phyloP scores from a whole-genome alignment of 176 grass and related monocot species.

The Ensete ventricosum region DNA sequence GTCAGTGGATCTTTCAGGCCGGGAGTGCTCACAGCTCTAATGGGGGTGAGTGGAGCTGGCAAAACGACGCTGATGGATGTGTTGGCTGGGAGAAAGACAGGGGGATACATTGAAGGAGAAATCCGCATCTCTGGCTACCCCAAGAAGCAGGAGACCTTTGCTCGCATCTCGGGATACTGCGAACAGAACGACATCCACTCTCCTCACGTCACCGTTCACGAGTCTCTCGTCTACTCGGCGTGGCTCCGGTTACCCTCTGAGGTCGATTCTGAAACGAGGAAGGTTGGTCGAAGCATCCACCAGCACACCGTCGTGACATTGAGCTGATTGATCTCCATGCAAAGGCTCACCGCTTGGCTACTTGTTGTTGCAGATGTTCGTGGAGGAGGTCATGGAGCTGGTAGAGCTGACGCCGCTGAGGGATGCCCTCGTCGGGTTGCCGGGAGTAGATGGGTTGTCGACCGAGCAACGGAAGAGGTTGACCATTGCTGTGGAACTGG shows the following conservation, averaged over 20 bases:
- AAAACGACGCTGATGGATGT: constrained; percentile 87
- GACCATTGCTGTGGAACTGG: constrained; percentile 78
- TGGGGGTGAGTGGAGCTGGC: constrained; percentile 81
- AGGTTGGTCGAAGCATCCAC: constrained; percentile 33
- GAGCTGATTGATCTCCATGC: constrained; percentile 1
- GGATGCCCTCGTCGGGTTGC: constrained; percentile 60
- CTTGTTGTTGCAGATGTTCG: constrained; percentile 46
- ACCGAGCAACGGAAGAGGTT: constrained; percentile 82
- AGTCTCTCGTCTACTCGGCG: constrained; percentile 60
- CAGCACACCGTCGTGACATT: background rate
- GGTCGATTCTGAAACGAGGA: constrained; percentile 54
- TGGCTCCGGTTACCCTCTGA: constrained; percentile 42
- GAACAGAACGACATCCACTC: constrained; percentile 86
- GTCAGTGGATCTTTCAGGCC: constrained; percentile 76
- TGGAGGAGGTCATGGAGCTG: constrained; percentile 83
- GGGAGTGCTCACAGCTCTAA: constrained; percentile 66
- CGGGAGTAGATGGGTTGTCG: constrained; percentile 66
- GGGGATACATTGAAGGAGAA: constrained; percentile 63
- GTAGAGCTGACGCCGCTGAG: constrained; percentile 58
- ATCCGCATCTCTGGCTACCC: constrained; percentile 66
- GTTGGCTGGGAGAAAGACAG: constrained; percentile 56
- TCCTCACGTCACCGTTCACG: constrained; percentile 63
- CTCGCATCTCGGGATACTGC: constrained; percentile 73
- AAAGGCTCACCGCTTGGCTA: background rate
- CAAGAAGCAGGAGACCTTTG: constrained; percentile 86